Base-by-base conservation (phyloP, 1,284 basidiomycete genomes). In the Fomitopsis schrenkii region DNA sequence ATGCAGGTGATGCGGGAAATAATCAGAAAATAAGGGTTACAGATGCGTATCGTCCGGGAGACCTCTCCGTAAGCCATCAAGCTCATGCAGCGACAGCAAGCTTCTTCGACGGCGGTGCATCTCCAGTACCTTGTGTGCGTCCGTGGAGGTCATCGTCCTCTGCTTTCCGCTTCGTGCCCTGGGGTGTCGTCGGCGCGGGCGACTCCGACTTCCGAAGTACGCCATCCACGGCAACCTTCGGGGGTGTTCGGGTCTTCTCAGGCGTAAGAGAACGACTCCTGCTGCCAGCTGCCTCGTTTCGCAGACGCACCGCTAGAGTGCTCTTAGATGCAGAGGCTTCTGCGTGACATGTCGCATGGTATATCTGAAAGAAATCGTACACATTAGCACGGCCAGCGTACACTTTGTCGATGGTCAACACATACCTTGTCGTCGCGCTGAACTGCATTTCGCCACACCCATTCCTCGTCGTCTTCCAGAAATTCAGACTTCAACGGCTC, bases 381-480 rank as follows among this genome's bases (percentile, higher is more conserved):
- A 44, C 54, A 59, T 63, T 8, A 59, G 61, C 66, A 12, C 5
- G 14, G 22, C 28, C 14, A 17, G 15, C 28, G 17, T 14, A 57
- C 30, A 17, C 48, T 44, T 14, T 3, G 17, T 12, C 53, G 40
- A 7, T 9, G 38, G 44, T 22, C 9, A 26, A 30, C 46, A 79
- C 91, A 64, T 75, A 94, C 94, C 79, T 83, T 84, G 59, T 90
- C 90, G 64, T 95, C 91, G 61, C 90, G 88, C 72, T 83, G 84
- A 28, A 95, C 80, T 0, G 96, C 95, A 72, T 99, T 98, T 70
- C 84, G 85, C 94, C 95, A 99, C 19, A 98, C 91, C 96, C 97
- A 99, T 68, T 98, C 97, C 77, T 99, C 97, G 64, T 97, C 95
- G 59, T 98, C 96, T 72, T 99, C 95, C 62, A 89, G 79, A 76